Evolutionary conservation across 2,329 filamentous ascomycete species (phyloP), one percentile per base, ranked within the genome.

Genomic region (Xylaria sp.): DNA sequence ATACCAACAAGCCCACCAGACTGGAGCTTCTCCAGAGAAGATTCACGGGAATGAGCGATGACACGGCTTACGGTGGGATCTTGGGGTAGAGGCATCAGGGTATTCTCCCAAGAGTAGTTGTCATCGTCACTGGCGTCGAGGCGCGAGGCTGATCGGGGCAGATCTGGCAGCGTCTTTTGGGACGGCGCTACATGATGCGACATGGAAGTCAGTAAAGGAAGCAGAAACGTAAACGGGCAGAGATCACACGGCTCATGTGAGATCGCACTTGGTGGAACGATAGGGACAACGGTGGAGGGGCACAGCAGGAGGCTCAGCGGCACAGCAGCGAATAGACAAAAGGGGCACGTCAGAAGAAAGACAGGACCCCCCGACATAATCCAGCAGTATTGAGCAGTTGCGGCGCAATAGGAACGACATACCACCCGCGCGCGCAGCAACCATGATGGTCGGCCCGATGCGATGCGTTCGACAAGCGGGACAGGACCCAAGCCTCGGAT

Each of bases 81-180:
- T 65, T 77, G 70, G 59, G 73, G 71, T 62, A 73, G 67, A 59
- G 79, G 79, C 63, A 80, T 79, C 62, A 83, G 72, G 52, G 81
- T 83, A 65, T 74, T 75, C 65, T 83, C 77, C 80, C 81, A 81
- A 58, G 75, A 73, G 66, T 68, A 67, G 50, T 70, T 73, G 59
- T 82, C 79, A 67, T 78, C 76, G 69, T 82, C 79, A 71, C 82
- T 63, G 48, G 55, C 77, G 70, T 82, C 80, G 61, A 82, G 77
- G 69, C 78, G 79, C 59, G 79, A 76, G 63, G 79, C 75, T 66
- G 79, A 72, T 66, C 80, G 78, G 57, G 79, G 74, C 70, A 81
- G 79, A 70, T 84, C 82, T 73, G 80, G 78, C 77, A 80, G 75
- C 76, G 80, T 78, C 78, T 84, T 66, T 59, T 64, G 81, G 73